phyloP scores from a whole-genome alignment of 805 yeast species.

The Hanseniaspora singularis region DNA sequence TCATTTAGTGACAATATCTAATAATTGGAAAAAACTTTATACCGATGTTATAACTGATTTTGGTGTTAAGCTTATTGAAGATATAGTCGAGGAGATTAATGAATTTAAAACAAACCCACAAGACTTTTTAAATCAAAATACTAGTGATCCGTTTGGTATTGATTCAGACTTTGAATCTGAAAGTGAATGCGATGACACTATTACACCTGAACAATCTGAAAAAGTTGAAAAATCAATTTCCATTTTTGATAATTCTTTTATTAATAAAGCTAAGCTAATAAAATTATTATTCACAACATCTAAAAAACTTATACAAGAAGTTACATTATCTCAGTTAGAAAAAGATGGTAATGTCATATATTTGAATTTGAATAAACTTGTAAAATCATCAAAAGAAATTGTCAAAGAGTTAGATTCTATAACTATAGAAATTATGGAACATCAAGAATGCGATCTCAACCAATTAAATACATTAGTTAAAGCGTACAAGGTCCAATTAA shows the following conservation, averaged over 20 bases:
- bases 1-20: background rate
- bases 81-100: constrained; percentile 9
- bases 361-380: constrained; percentile 2
- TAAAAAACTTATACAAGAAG: constrained; percentile 9
- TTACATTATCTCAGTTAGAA: constrained; percentile 3
- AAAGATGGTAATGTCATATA: constrained; percentile 8
- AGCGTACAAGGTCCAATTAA: background rate
- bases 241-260: constrained; percentile 38
- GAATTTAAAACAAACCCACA: constrained; percentile 62
- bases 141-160: constrained; percentile 40
- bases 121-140: constrained; percentile 38
- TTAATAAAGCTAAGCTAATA: constrained; percentile 35
- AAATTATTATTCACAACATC: constrained; percentile 36
- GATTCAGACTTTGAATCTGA: constrained; percentile 28
- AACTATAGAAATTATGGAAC: constrained; percentile 6
- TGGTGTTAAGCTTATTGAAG: constrained; percentile 9
- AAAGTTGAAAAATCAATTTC: constrained; percentile 26
- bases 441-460: constrained; percentile 2
- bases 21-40: constrained; percentile 1
- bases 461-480: background rate
- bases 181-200: constrained; percentile 22
- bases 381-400: background rate
- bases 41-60: background rate
- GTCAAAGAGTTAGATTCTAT: constrained; percentile 1
- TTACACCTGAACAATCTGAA: constrained; percentile 27